phyloP scores from a whole-genome alignment of 2,329 filamentous ascomycete species.

The Neonectria magnoliae region DNA sequence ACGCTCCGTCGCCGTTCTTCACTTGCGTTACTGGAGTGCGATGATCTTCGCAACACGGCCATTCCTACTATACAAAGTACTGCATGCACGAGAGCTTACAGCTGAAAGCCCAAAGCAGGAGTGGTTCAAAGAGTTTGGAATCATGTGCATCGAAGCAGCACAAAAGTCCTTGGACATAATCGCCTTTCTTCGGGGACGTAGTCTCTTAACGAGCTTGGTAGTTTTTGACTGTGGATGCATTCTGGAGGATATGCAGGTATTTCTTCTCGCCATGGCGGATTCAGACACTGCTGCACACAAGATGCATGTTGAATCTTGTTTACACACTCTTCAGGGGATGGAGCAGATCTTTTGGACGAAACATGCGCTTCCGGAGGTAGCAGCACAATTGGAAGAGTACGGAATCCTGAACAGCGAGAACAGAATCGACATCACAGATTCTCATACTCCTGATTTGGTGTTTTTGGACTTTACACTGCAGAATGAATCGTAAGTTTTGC shows the following conservation, averaged over 20 bases:
- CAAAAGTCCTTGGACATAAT: slow-evolving; percentile 18
- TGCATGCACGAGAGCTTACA: background rate
- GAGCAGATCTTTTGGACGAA: slow-evolving; percentile 25
- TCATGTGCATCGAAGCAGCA: slow-evolving; percentile 9
- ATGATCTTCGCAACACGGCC: slow-evolving; percentile 18
- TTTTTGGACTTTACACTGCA: slow-evolving; percentile 18
- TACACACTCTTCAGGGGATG: slow-evolving; percentile 19
- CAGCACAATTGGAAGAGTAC: slow-evolving; percentile 20
- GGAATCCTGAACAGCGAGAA: slow-evolving; percentile 12
- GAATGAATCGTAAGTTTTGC: slow-evolving; percentile 13
- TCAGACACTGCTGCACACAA: slow-evolving; percentile 1
- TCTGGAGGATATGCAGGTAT: slow-evolving; percentile 21
- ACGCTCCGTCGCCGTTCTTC: slow-evolving; percentile 17
- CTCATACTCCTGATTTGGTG: background rate
- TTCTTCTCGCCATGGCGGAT: slow-evolving; percentile 8
- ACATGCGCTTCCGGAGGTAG: slow-evolving; percentile 15
- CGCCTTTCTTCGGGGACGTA: slow-evolving; percentile 2
- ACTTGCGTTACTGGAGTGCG: slow-evolving; percentile 24
- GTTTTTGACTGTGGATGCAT: slow-evolving; percentile 20
- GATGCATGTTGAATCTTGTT: slow-evolving; percentile 3
- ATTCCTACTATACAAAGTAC: slow-evolving; percentile 14
- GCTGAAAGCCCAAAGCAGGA: slow-evolving; percentile 4
- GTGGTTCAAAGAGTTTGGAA: slow-evolving; percentile 13
- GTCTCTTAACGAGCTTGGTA: slow-evolving; percentile 5
- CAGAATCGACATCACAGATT: background rate